A percentile compares a stretch with the other conserved stretches of the same genome.
Evolutionary conservation across 1,139 yeast genomes (phyloP).

Genomic region (Entelexis sorbosivorans): DNA sequence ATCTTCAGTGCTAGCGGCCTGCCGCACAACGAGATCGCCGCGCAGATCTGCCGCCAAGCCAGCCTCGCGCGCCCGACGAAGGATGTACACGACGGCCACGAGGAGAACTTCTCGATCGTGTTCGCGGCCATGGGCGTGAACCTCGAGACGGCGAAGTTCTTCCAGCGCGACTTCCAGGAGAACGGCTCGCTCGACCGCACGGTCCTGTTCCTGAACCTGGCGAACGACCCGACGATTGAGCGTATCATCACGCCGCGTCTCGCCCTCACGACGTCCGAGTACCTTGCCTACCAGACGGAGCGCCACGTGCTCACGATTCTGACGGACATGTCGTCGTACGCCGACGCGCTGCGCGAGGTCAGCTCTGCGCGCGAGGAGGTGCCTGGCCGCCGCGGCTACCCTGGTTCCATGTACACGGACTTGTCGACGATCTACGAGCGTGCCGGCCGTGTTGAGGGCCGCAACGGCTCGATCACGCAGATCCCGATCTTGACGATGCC

Average conservation of each 20-base stretch:
- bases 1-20: slow-evolving; percentile 98
- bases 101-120: slow-evolving; percentile 96
- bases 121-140: slow-evolving; percentile 98
- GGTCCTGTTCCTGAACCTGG: slow-evolving; percentile 88
- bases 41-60: slow-evolving; percentile 99
- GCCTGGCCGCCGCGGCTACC: slow-evolving; percentile 99
- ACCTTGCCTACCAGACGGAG: slow-evolving; percentile 96
- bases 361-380: slow-evolving; percentile 99
- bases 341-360: slow-evolving; percentile 98
- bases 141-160: slow-evolving; percentile 81
- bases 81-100: slow-evolving; percentile 99
- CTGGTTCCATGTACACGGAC: slow-evolving; percentile 99
- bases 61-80: slow-evolving; percentile 98
- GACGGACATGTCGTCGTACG: slow-evolving; percentile 98
- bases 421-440: slow-evolving; percentile 97
- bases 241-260: slow-evolving; percentile 98
- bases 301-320: slow-evolving; percentile 96
- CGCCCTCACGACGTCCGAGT: slow-evolving; percentile 98
- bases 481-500: slow-evolving; percentile 99
- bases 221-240: slow-evolving; percentile 98
- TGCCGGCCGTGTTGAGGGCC: slow-evolving; percentile 99
- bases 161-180: slow-evolving; percentile 98
- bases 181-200: slow-evolving; percentile 98
- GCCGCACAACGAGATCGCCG: slow-evolving; percentile 99
- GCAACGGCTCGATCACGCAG: slow-evolving; percentile 98